Base-by-base conservation (phyloP, 352 stramenopile species). In the Globisporangium acanthophoron region DNA sequence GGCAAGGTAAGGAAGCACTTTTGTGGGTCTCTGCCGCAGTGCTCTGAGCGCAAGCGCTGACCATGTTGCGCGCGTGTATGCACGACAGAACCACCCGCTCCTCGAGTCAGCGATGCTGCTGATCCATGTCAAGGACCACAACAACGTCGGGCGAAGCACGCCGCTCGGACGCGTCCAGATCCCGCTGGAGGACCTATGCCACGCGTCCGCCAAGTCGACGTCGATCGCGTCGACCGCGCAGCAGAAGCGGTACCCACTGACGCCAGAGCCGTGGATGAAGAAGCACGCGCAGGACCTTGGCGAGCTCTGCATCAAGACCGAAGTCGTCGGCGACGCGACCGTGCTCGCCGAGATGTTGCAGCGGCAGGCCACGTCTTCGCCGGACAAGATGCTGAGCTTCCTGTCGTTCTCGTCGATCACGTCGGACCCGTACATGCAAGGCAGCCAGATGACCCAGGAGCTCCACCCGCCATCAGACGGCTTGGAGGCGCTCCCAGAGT, bases 121-220 rank as follows among this genome's bases (percentile, higher is more conserved):
- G 11, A 76, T 90, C 53, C 80, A 89, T 43, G 76, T 90, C 1
- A 90, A 90, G 45, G 80, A 89, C 46, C 74, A 87, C 64, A 90
- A 90, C 68, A 85, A 86, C 49, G 62, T 86, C 44, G 67, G 66
- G 3, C 66, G 75, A 20, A 87, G 76, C 41, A 90, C 76, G 5
- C 80, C 80, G 13, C 66, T 90, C 3, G 80, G 80, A 3, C 78
- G 80, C 16, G 73, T 90, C 18, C 70, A 88, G 40, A 82, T 90
- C 50, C 76, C 80, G 5, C 47, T 90, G 15, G 65, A 71, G 12
- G 78, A 88, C 39, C 56, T 90, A 29, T 88, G 77, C 47, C 76
- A 73, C 18, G 68, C 67, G 1, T 88, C 78, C 0, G 79, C 74
- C 2, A 69, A 70, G 18, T 74, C 70, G 1, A 83, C 76, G 0